Base-by-base conservation (phyloP, 2,329 filamentous ascomycete genomes). In the Knufia petricola region DNA sequence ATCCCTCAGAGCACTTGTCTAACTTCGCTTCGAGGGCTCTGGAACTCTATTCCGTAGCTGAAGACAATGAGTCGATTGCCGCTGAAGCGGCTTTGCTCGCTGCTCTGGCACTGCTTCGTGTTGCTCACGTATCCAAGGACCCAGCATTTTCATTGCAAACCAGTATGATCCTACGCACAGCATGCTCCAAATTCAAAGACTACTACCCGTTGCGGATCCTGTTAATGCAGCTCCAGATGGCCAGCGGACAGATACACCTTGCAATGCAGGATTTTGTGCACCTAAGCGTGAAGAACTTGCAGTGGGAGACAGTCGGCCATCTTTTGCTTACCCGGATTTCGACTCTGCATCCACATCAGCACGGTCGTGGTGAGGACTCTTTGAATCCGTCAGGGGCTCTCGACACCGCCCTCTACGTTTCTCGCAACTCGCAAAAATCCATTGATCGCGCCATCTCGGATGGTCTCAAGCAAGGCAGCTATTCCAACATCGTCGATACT, bases 241-340 rank as follows among this genome's bases (percentile, higher is more conserved):
- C 66, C 38, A 55, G 72, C 9, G 71, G 71, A 17, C 66, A 67
- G 23, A 65, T 58, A 6, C 72, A 69, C 23, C 61, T 70, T 15
- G 70, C 71, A n/a, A 58, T 73, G 53, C 65, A 62, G 34, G 64
- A 62, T 9, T 73, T 73, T 55, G 60, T 62, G 51, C 67, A 65
- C 49, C 63, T 74, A 15, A 68, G 67, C 13, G 62, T 73, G 44
- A 74, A 73, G 54, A 70, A 74, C 46, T 55, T 73, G 50, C 71
- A 74, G 56, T 69, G 65, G 53, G 69, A 73, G 53, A 69, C 66
- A 15, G 65, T 73, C 38, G 66, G 68, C 4, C 70, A 73, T 58
- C 66, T 69, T 34, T 58, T 73, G 10, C 69, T 69, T 52, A 72
- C 70, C 0, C 68, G 70, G 17, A 63, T 74, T 34, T 66, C 69